A percentile compares a stretch with the other conserved stretches of the same genome.
phyloP scores from a whole-genome alignment of 73 alveolate species.

The Tetrahymena malaccensis region DNA sequence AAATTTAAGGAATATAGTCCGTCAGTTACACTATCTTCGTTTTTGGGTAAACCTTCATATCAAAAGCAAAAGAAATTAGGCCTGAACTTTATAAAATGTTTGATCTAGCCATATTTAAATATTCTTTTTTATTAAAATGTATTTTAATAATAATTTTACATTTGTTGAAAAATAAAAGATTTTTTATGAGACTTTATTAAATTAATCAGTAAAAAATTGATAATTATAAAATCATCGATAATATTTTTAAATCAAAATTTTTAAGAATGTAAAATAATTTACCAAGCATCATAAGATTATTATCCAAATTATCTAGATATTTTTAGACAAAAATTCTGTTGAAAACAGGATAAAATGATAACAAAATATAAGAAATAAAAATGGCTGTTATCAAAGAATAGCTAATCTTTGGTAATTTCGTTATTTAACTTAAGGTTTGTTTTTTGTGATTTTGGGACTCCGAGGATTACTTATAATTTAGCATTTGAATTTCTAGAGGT shows the following conservation, averaged over 20 bases:
- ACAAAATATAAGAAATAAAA: neutral
- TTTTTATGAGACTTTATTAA: no score
- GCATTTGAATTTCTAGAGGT: neutral
- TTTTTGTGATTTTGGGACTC: neutral
- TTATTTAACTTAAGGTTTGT: neutral
- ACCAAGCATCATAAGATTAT: neutral
- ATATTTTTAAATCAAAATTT: neutral
- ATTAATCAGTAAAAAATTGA: no score
- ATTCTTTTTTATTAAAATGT: neutral
- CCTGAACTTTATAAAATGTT: neutral
- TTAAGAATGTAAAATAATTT: neutral
- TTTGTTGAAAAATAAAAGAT: no score
- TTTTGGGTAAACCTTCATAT: neutral
- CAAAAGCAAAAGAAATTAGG: neutral
- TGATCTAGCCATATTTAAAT: neutral
- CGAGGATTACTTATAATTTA: neutral
- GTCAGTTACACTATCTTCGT: neutral
- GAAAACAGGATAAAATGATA: neutral
- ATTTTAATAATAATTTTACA: no score
- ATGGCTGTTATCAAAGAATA: neutral
- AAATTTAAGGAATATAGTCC: neutral
- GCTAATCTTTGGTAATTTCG: neutral
- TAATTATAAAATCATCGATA: no score
- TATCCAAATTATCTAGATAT: neutral
- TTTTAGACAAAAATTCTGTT: neutral